Percentiles rank a stretch among this genome's conserved stretches.
These are phyloP conservation scores for Candida dubliniensis DNA, from an alignment of 1,139 yeast species.

Conservation along the genomic window DNA sequence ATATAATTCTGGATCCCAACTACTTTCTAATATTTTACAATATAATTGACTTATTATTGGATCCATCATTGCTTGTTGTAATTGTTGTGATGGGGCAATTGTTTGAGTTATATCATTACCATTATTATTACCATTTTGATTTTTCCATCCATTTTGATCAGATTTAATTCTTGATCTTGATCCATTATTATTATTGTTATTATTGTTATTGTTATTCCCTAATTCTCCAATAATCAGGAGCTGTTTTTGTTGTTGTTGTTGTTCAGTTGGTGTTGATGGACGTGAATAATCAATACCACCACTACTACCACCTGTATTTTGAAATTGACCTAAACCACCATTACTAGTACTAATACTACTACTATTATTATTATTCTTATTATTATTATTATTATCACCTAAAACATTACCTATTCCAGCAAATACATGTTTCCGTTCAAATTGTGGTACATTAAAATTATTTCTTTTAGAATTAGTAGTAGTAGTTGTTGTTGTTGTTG, in stretches of 20 bases:
- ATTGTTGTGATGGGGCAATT: background rate
- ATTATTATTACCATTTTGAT: background rate
- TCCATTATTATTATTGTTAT: too few species aligned
- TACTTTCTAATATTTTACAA: conserved; percentile 62
- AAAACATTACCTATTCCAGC: conserved; percentile 43
- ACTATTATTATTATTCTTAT: too few species aligned
- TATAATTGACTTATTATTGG: conserved; percentile 56
- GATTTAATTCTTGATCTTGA: background rate
- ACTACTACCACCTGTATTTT: background rate
- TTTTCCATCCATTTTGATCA: background rate
- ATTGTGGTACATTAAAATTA: conserved; percentile 35
- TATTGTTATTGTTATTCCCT: background rate
- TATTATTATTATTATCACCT: conserved; percentile 11
- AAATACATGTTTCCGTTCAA: conserved; percentile 39
- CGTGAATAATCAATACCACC: background rate
- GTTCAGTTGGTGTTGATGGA: conserved; percentile 2
- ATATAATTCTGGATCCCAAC: conserved; percentile 75
- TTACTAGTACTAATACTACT: background rate
- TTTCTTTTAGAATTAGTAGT: conserved; percentile 7
- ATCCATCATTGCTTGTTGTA: conserved; percentile 34
- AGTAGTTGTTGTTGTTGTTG: too few species aligned
- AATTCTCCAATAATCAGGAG: too few species aligned
- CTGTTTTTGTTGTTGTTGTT: background rate
- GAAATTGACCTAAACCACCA: background rate
- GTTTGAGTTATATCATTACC: background rate